These are phyloP conservation scores for Kandelia obovata DNA, from an alignment of 345 rosid species.

Conservation along the genomic window DNA sequence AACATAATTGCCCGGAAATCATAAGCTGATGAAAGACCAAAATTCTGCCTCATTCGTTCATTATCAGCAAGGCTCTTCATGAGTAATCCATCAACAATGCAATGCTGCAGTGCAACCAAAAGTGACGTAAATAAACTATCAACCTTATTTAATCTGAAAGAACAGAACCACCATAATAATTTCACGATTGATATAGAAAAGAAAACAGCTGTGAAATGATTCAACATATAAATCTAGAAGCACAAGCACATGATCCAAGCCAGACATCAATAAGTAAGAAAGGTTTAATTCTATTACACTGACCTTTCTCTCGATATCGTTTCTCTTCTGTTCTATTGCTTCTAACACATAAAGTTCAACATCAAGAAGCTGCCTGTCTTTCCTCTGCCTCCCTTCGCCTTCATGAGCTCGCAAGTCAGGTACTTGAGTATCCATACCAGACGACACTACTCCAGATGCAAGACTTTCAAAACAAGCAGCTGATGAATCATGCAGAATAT, in stretches of 20 bases:
- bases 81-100: neutral
- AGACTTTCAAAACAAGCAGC: neutral
- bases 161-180: neutral
- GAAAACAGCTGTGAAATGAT: no score
- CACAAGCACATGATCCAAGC: neutral
- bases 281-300: neutral
- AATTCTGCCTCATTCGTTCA: neutral
- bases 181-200: no score
- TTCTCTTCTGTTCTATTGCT: conserved; percentile 1
- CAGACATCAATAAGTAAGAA: neutral
- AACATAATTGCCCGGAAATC: conserved; percentile 1
- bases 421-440: neutral
- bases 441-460: neutral
- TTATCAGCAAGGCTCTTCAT: neutral
- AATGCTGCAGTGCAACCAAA: neutral
- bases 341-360: neutral
- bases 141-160: neutral
- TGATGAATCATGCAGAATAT: neutral
- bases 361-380: neutral
- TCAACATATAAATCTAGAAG: neutral
- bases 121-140: neutral
- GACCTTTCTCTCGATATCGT: neutral
- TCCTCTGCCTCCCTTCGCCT: neutral
- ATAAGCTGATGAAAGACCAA: neutral
- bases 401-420: neutral